Evolutionary conservation across 208 protist species (phyloP).

Genomic region (Trypanosoma theileri): DNA sequence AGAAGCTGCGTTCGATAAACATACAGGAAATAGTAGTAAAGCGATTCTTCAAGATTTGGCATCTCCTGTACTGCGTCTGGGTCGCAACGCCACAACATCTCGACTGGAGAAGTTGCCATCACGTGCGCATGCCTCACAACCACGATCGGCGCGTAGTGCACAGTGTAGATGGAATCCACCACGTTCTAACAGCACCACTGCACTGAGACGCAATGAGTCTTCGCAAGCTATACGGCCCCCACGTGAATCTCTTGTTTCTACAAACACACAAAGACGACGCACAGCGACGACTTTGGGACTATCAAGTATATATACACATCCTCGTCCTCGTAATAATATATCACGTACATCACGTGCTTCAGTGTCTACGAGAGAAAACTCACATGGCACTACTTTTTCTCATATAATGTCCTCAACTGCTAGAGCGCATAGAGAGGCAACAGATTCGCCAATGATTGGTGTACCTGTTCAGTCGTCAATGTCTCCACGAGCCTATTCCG

Average conservation of each 20-base stretch:
- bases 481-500: not conserved
- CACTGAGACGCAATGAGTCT: not conserved
- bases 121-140: not conserved
- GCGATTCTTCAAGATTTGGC: too few relatives aligned
- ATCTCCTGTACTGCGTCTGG: too few relatives aligned
- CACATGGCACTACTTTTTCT: too few relatives aligned
- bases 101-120: too few relatives aligned
- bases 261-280: not conserved
- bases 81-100: too few relatives aligned
- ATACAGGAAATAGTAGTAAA: too few relatives aligned
- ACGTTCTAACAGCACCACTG: not conserved
- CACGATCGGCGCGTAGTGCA: not conserved
- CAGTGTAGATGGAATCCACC: constrained; percentile 9
- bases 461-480: not conserved
- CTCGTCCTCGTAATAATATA: not conserved
- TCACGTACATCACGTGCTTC: too few relatives aligned
- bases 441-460: not conserved
- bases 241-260: not conserved
- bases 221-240: not conserved
- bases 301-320: not conserved
- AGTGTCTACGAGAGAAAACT: too few relatives aligned
- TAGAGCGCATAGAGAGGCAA: not conserved
- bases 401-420: too few relatives aligned
- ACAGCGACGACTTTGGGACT: not conserved
- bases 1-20: not conserved